Percentiles rank a stretch among this genome's conserved stretches.
Conservation (phyloP, 2,329 filamentous ascomycete species). For the Sporothrix pallida region DNA sequence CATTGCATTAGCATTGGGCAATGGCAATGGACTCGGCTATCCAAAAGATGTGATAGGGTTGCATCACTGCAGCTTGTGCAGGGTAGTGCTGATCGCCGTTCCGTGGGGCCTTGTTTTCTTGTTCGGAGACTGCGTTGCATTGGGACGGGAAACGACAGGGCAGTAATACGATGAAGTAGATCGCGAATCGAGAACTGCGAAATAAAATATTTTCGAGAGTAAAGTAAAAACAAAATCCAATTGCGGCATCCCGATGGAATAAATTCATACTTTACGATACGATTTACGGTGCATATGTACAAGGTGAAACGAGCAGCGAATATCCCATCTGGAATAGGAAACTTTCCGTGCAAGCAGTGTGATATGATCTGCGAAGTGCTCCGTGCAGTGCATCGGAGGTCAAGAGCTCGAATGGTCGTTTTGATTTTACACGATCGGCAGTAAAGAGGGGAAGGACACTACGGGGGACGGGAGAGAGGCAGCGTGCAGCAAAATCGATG, state of each 20-base stretch:
- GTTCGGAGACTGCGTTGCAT: slow-evolving; percentile 11
- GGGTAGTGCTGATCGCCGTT: slow-evolving; percentile 19
- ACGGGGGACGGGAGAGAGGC: neutral
- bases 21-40: neutral
- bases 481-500: neutral
- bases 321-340: slow-evolving; percentile 1
- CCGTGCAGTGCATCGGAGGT: no score
- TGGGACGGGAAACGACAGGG: neutral
- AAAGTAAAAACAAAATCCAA: no score
- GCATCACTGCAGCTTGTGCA: neutral
- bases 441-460: neutral
- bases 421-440: slow-evolving; percentile 2
- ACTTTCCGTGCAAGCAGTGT: neutral
- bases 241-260: no score
- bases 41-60: neutral
- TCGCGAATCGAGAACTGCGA: neutral
- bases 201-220: neutral
- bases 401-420: neutral
- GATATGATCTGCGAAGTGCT: no score
- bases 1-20: neutral
- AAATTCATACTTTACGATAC: no score
- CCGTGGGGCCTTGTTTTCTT: neutral
- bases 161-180: no score
- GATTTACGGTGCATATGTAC: neutral
- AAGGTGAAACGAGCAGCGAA: neutral